Percentiles rank a stretch among this genome's conserved stretches.
Evolutionary conservation across 164 flowering plant species (phyloP).

Genomic region (Umbellularia californica): DNA sequence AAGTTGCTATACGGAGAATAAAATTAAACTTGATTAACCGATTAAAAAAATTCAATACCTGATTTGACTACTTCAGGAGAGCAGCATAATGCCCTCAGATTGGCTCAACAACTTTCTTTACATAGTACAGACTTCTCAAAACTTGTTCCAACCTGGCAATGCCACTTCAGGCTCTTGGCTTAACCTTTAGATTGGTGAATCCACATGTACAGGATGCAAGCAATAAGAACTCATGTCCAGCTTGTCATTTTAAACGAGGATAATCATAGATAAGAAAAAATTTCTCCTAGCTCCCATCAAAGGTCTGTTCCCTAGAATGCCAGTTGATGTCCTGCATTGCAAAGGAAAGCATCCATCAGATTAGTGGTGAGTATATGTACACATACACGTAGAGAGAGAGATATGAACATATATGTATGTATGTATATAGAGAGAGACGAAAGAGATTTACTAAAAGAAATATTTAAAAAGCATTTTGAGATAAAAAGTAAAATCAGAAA

Average conservation of each 20-base stretch:
- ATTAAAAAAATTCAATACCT: background rate
- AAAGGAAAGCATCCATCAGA: no score
- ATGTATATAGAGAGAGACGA: no score
- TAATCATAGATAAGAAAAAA: no score
- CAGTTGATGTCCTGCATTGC: slow-evolving; percentile 5
- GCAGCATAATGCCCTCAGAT: background rate
- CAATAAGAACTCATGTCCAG: background rate
- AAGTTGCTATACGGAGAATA: no score
- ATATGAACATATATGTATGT: no score
- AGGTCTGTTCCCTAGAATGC: background rate
- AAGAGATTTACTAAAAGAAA: no score
- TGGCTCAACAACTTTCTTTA: background rate
- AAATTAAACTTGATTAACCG: no score
- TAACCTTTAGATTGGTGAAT: background rate
- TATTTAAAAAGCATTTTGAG: no score
- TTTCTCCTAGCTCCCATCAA: slow-evolving; percentile 10
- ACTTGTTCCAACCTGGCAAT: background rate
- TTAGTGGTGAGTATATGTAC: no score
- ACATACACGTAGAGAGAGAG: no score
- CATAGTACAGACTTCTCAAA: background rate
- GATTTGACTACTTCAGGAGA: background rate
- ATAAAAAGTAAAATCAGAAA: no score
- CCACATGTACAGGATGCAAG: background rate
- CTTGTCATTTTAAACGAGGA: background rate
- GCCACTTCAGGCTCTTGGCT: background rate